phyloP scores from a whole-genome alignment of 2,329 filamentous ascomycete genomes.

The Xylaria sp. region DNA sequence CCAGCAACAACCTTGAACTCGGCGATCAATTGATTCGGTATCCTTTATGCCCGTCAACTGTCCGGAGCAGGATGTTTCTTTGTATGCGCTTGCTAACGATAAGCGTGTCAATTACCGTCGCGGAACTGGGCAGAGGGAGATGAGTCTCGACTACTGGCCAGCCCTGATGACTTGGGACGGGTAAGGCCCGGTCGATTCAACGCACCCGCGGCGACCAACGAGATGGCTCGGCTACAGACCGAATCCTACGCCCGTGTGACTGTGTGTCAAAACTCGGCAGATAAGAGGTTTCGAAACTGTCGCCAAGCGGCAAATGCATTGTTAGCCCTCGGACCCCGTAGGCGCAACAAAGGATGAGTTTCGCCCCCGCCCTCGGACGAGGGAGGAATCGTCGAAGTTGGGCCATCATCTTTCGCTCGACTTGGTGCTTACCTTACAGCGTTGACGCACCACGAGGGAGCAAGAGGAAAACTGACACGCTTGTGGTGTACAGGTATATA shows the following conservation, averaged over 20 bases:
- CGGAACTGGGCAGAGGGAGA: background rate
- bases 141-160: background rate
- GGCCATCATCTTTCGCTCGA: background rate
- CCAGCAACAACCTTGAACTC: background rate
- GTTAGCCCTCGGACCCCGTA: conserved; percentile 19
- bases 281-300: conserved; percentile 3
- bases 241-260: conserved; percentile 28
- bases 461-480: background rate
- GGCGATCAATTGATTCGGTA: background rate
- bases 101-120: background rate
- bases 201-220: conserved; percentile 27
- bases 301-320: conserved; percentile 25
- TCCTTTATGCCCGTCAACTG: background rate
- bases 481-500: background rate
- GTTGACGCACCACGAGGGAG: background rate
- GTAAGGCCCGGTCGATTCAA: conserved; percentile 1
- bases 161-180: background rate
- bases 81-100: background rate
- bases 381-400: background rate
- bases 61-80: background rate
- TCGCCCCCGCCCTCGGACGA: background rate
- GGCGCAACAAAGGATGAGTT: background rate
- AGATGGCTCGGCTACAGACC: conserved; percentile 29
- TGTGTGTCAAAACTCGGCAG: conserved; percentile 29
- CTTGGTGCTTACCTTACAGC: background rate